Evolutionary conservation across 441 rosid genomes (phyloP).

Genomic region (Jatropha multifida): DNA sequence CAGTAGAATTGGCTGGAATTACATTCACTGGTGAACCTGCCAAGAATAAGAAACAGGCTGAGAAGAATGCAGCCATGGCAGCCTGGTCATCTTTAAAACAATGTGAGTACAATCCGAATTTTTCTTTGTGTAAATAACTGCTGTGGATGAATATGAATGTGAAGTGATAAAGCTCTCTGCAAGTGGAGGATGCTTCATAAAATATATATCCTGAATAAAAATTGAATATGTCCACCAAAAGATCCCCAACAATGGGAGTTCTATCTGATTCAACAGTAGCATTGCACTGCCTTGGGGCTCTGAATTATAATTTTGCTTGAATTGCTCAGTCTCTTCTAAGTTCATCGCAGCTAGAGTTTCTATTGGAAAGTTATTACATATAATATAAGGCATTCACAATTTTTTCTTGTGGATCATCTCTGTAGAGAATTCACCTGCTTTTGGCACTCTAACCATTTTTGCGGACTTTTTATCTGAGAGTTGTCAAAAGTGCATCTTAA

Average conservation of each 20-base stretch:
- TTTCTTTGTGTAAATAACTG: background rate
- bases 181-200: background rate
- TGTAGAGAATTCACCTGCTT: background rate
- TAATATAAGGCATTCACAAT: too few species aligned
- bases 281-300: background rate
- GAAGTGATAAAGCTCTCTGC: background rate
- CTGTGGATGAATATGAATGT: background rate
- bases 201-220: background rate
- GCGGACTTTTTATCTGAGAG: background rate
- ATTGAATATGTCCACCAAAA: background rate
- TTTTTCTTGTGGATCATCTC: background rate
- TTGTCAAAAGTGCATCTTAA: background rate
- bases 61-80: constrained; percentile 98
- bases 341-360: too few species aligned
- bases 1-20: constrained; percentile 85
- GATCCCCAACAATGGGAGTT: background rate
- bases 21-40: constrained; percentile 88
- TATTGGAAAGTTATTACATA: too few species aligned
- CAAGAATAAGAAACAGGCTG: constrained; percentile 95
- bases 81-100: constrained; percentile 96
- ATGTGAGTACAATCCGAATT: constrained; percentile 45
- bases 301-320: background rate
- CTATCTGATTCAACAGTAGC: background rate
- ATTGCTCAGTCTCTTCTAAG: background rate
- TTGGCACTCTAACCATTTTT: background rate